Base-by-base conservation (phyloP, 2,329 filamentous ascomycete genomes). In the Hypocreales sp. region DNA sequence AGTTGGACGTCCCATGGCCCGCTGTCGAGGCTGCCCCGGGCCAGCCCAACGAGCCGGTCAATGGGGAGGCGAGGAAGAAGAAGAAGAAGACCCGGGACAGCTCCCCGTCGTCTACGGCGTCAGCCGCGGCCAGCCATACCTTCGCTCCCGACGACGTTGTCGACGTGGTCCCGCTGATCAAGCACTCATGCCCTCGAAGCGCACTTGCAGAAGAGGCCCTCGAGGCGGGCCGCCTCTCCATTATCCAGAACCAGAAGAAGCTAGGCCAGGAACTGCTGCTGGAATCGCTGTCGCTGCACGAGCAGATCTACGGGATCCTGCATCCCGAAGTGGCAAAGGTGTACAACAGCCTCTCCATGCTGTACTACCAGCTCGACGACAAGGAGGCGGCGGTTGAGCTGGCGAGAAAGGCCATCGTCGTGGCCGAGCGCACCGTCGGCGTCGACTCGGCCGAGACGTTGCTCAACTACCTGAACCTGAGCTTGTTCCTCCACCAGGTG, bases 341-440 rank as follows among this genome's bases (percentile, higher is more conserved):
- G 16, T 98, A 98, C 62, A 87, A 93, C 55, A 84, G 80, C 28
- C 58, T 98, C 24, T 93, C 90, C 3, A 93, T 92, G 64, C 67
- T 95, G 30, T 94, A 94, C 60, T 95, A 92, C 55, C 81, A 92
- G 51, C 70, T 93, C n/a, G 90, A 95, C 29, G 90, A 98, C 60
- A 95, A 95, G 64, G 81, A 86, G 20, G 82, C 83, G 8, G 90
- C 90, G 15, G 79, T 95, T 15, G 90, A 98, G 55, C 71, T 98
- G 36, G 86, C 90, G 12, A 81, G 84, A 48, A 98, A 98, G 61
- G 86, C 90, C 15, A 86, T 93, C 39, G 87, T 98, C 35, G 86
- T 98, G 22, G 80, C 86, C 2, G 90, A 98, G 62, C 73, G 90
- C 29, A 98, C 90, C 1, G 67, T 94, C 17, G 90, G 90, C 46